Evolutionary conservation across 768 basidiomycete genomes (phyloP).

Genomic region (Collybia sordida): DNA sequence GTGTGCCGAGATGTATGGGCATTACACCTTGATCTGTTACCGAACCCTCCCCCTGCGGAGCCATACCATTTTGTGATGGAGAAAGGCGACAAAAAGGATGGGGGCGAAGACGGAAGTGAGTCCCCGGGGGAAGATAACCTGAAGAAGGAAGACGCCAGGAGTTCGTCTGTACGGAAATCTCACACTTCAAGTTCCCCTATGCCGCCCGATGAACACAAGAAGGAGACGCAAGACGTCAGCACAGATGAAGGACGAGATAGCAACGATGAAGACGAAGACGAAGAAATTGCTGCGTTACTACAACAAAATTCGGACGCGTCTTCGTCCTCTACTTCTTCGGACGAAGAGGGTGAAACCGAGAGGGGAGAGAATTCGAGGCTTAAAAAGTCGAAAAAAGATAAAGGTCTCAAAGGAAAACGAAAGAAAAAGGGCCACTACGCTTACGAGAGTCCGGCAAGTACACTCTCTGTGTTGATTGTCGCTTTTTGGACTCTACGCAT

Average conservation of each 20-base stretch:
- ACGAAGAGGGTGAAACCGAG: conserved; percentile 27
- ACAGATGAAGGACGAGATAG: conserved; percentile 16
- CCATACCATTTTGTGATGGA: conserved; percentile 49
- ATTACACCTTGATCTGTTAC: conserved; percentile 63
- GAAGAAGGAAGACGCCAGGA: too few relatives aligned
- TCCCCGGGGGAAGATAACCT: not conserved
- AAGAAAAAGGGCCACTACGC: conserved; percentile 16
- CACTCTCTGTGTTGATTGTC: conserved; percentile 68
- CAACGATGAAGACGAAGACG: conserved; percentile 20
- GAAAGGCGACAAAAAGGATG: conserved; percentile 9
- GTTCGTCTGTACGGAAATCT: conserved; percentile 2
- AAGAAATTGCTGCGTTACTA: conserved; percentile 41
- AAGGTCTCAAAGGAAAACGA: conserved; percentile 5
- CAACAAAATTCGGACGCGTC: conserved; percentile 40
- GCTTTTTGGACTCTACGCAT: conserved; percentile 81
- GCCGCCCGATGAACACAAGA: not conserved
- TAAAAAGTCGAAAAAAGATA: conserved; percentile 3
- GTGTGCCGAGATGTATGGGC: conserved; percentile 84
- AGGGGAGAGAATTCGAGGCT: conserved; percentile 8
- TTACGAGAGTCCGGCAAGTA: conserved; percentile 42
- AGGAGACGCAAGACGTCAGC: conserved; percentile 11
- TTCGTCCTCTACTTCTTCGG: conserved; percentile 30
- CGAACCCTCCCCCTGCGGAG: conserved; percentile 60
- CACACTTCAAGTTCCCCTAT: conserved; percentile 7
- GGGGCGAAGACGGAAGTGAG: not conserved